These are phyloP conservation scores for Knufia fluminis DNA, from an alignment of 2,329 filamentous ascomycete species.

Conservation along the genomic window DNA sequence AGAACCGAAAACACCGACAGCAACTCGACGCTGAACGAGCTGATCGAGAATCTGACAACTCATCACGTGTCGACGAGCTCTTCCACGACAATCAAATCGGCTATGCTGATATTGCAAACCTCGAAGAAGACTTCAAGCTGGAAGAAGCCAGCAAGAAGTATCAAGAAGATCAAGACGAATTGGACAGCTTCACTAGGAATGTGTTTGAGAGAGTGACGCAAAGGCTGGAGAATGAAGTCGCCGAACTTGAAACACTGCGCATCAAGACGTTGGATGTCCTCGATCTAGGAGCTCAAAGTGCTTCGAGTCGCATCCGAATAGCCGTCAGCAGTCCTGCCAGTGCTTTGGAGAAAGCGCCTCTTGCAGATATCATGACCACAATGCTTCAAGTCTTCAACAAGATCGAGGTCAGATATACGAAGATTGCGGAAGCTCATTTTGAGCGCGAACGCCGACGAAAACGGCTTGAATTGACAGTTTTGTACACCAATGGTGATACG, in stretches of 20 bases:
- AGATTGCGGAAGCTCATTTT: slow-evolving; percentile 40
- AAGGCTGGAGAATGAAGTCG: slow-evolving; percentile 42
- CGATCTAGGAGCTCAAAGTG: slow-evolving; percentile 31
- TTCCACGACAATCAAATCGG: slow-evolving; percentile 50
- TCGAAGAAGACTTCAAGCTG: slow-evolving; percentile 48
- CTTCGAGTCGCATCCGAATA: slow-evolving; percentile 16
- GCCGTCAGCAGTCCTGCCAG: slow-evolving; percentile 24
- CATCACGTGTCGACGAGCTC: slow-evolving; percentile 43
- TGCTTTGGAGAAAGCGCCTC: slow-evolving; percentile 24
- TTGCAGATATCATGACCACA: slow-evolving; percentile 37
- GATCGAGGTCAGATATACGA: slow-evolving; percentile 42
- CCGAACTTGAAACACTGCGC: slow-evolving; percentile 39
- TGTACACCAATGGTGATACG: slow-evolving; percentile 38
- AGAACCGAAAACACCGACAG: slow-evolving; percentile 35
- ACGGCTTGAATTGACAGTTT: slow-evolving; percentile 43
- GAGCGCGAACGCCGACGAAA: slow-evolving; percentile 48
- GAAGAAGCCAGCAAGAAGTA: slow-evolving; percentile 42
- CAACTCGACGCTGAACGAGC: slow-evolving; percentile 41
- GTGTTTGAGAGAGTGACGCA: slow-evolving; percentile 45
- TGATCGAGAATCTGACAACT: slow-evolving; percentile 43
- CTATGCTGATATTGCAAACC: slow-evolving; percentile 46
- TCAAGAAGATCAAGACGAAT: slow-evolving; percentile 45
- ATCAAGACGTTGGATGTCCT: slow-evolving; percentile 35
- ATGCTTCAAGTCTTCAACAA: slow-evolving; percentile 38
- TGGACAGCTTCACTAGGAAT: slow-evolving; percentile 40